Conservation (phyloP, 148 eudicot species). For the Salicornia ramosissima region DNA sequence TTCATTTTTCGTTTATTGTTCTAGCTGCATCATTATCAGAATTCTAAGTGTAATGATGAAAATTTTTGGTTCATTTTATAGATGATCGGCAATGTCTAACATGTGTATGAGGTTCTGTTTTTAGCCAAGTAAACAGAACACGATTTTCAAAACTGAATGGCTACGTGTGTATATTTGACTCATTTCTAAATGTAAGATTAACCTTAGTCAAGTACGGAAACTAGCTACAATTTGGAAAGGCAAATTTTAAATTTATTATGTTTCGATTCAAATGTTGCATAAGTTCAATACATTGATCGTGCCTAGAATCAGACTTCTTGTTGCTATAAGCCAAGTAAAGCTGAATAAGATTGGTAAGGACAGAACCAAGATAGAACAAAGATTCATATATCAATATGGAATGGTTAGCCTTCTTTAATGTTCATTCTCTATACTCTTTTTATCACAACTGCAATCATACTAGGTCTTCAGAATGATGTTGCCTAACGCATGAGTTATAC, state of each 20-base stretch:
- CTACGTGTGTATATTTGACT: background rate
- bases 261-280: too few species aligned
- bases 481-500: too few species aligned
- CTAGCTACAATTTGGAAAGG: too few species aligned
- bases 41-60: background rate
- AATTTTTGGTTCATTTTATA: slow-evolving; percentile 2
- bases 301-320: too few species aligned
- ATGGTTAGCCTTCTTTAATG: background rate
- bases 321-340: too few species aligned
- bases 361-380: too few species aligned
- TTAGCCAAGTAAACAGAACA: background rate
- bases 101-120: background rate
- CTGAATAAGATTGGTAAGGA: too few species aligned
- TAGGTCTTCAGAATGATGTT: background rate
- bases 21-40: background rate
- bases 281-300: too few species aligned
- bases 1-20: background rate
- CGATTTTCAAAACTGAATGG: background rate
- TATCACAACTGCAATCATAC: background rate
- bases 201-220: background rate
- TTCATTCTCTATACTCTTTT: background rate
- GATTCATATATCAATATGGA: too few species aligned
- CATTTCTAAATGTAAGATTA: background rate
- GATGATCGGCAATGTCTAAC: background rate
- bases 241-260: too few species aligned